Evolutionary conservation across 2,329 filamentous ascomycete species (phyloP).

Genomic region (Mycosphaerella arachidis): DNA sequence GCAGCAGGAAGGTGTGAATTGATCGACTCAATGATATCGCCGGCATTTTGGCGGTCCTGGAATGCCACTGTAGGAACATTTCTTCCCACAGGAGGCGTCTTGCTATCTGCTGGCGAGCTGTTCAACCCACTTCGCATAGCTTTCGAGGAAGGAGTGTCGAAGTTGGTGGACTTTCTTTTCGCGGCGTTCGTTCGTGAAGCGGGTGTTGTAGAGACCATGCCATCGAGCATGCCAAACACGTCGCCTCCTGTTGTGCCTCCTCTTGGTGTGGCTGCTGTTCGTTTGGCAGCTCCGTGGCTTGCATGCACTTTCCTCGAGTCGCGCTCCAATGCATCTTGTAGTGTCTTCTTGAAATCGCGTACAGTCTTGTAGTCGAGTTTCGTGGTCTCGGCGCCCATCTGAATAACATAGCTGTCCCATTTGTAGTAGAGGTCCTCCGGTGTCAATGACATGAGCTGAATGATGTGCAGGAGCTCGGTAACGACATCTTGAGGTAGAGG

Average conservation of each 20-base stretch:
- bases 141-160: slow-evolving; percentile 48
- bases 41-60: slow-evolving; percentile 69
- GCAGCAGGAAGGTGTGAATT: slow-evolving; percentile 69
- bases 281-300: slow-evolving; percentile 55
- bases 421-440: slow-evolving; percentile 92
- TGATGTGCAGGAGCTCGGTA: slow-evolving; percentile 76
- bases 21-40: slow-evolving; percentile 76
- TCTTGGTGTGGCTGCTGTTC: slow-evolving; percentile 56
- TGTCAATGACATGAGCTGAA: slow-evolving; percentile 74
- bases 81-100: slow-evolving; percentile 28
- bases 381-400: slow-evolving; percentile 78
- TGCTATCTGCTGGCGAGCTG: slow-evolving; percentile 48
- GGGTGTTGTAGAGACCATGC: slow-evolving; percentile 44
- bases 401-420: slow-evolving; percentile 97
- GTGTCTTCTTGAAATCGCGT: slow-evolving; percentile 75
- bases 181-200: slow-evolving; percentile 40
- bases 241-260: slow-evolving; percentile 54
- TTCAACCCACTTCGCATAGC: slow-evolving; percentile 36
- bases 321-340: slow-evolving; percentile 79
- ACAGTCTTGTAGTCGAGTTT: slow-evolving; percentile 66
- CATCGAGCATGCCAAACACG: slow-evolving; percentile 64
- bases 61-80: slow-evolving; percentile 51
- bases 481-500: slow-evolving; percentile 72
- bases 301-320: slow-evolving; percentile 64
- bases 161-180: slow-evolving; percentile 45